A percentile compares a stretch with the other conserved stretches of the same genome.
Conservation (phyloP, 2,329 filamentous ascomycete species). For the Pleoardoris graminearum region DNA sequence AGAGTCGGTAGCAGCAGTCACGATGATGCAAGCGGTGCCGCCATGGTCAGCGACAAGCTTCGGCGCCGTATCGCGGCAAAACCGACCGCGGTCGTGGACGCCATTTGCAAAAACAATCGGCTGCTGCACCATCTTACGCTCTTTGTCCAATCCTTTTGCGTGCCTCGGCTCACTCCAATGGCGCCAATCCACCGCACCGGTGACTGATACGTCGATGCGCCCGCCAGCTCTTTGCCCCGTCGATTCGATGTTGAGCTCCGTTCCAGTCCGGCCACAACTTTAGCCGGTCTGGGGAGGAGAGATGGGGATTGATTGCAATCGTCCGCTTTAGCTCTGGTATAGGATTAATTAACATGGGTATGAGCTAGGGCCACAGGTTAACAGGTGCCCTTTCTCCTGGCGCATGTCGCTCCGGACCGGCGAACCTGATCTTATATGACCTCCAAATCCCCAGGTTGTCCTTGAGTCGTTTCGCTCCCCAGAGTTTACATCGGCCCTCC, state of each 20-base stretch:
- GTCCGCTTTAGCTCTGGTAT: constrained; percentile 33
- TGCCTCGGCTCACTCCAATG: constrained; percentile 29
- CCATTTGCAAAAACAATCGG: constrained; percentile 18
- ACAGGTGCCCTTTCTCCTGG: constrained; percentile 34
- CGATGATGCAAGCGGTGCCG: constrained; percentile 3
- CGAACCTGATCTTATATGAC: constrained; percentile 38
- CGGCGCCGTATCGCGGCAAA: constrained; percentile 1
- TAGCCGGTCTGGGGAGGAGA: constrained; percentile 39
- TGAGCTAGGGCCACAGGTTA: constrained; percentile 25
- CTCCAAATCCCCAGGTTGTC: constrained; percentile 33
- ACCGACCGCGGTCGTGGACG: background rate
- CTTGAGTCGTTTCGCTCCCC: constrained; percentile 22
- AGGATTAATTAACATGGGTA: constrained; percentile 32
- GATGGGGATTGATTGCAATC: constrained; percentile 37
- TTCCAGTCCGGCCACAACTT: constrained; percentile 31
- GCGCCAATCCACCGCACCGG: constrained; percentile 33
- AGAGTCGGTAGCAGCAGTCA: background rate
- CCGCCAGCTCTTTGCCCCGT: constrained; percentile 18
- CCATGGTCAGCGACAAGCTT: constrained; percentile 4
- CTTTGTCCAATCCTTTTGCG: constrained; percentile 25
- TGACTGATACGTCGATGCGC: constrained; percentile 21
- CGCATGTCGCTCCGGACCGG: constrained; percentile 35
- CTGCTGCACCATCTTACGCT: constrained; percentile 19
- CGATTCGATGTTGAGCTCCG: constrained; percentile 29
- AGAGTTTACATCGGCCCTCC: constrained; percentile 12